A percentile compares a stretch with the other conserved stretches of the same genome.
These are phyloP conservation scores for Arctostaphylos glauca DNA, from an alignment of 148 eudicot species.

Conservation along the genomic window DNA sequence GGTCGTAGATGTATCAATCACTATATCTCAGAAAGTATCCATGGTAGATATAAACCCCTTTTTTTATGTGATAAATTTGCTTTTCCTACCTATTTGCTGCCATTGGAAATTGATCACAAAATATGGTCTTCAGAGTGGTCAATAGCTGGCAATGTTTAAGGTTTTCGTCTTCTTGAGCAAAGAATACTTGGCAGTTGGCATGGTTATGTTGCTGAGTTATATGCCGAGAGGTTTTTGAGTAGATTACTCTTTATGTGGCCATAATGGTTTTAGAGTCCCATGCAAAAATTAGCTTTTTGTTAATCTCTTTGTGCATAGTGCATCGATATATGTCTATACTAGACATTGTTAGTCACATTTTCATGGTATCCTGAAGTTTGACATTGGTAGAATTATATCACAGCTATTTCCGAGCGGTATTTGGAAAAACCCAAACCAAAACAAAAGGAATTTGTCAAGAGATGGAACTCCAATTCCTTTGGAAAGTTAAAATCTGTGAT, in stretches of 20 bases:
- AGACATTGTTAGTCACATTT: neutral
- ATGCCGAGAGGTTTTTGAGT: neutral
- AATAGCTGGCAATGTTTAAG: neutral
- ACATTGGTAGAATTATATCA: neutral
- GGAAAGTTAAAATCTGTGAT: too few species aligned
- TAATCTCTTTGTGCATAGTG: neutral
- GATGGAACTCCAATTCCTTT: too few species aligned
- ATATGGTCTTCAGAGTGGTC: neutral
- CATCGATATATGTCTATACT: neutral
- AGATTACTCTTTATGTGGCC: neutral
- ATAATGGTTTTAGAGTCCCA: neutral
- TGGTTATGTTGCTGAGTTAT: neutral
- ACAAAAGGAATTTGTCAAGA: too few species aligned
- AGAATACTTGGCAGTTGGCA: constrained; percentile 3
- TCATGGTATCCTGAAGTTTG: neutral
- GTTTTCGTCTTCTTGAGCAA: neutral
- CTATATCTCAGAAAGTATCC: neutral
- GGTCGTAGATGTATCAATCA: neutral
- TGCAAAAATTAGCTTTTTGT: neutral
- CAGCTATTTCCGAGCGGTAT: neutral
- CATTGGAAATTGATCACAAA: neutral
- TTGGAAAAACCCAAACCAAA: neutral
- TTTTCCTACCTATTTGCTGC: neutral
- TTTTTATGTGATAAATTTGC: neutral
- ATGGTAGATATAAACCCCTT: neutral